Evolutionary conservation across 208 protist genomes (phyloP).

Genomic region (Leishmania aethiopica): DNA sequence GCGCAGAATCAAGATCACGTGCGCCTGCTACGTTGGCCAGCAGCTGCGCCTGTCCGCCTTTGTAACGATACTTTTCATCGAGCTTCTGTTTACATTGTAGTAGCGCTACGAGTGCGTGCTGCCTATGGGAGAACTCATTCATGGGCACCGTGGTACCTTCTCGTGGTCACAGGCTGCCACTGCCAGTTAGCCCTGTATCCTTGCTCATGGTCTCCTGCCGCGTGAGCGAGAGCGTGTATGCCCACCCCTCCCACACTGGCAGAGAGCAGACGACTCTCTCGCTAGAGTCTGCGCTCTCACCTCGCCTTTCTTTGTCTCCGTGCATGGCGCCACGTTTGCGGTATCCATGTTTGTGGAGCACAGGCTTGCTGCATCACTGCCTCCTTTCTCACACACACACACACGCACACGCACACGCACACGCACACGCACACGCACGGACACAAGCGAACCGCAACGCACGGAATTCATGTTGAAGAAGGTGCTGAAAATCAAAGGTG

Average conservation of each 20-base stretch:
- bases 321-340: not conserved
- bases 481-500: constrained; percentile 53
- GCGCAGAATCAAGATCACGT: not conserved
- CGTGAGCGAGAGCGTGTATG: not conserved
- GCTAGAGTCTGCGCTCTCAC: not conserved
- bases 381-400: not conserved
- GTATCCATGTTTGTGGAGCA: not conserved
- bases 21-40: not conserved
- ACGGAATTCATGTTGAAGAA: constrained; percentile 44
- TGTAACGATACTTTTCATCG: not conserved
- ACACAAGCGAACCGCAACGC: not conserved
- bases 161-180: not conserved
- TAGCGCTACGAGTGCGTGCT: not conserved
- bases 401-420: not conserved
- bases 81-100: not conserved
- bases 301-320: not conserved
- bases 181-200: not conserved
- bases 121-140: not conserved
- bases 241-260: not conserved
- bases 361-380: not conserved
- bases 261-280: not conserved
- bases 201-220: not conserved
- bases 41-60: not conserved
- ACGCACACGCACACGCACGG: not conserved
- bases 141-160: not conserved